A percentile compares a stretch with the other conserved stretches of the same genome.
phyloP scores from a whole-genome alignment of 352 stramenopile genomes.

The Pythium apleroticum region DNA sequence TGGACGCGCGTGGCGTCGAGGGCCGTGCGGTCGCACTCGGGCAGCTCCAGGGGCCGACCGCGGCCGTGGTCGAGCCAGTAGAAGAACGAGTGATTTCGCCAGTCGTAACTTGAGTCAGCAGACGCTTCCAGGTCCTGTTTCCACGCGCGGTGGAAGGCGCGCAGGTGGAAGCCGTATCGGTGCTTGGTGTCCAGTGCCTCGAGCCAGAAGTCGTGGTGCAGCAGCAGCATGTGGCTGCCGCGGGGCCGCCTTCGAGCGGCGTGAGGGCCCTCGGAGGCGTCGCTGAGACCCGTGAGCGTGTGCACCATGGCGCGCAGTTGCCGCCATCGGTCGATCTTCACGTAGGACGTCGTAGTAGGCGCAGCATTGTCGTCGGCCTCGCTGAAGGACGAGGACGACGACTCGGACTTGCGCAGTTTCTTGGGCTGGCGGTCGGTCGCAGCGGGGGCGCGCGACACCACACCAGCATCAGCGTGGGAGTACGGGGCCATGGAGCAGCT shows the following conservation, averaged over 20 bases:
- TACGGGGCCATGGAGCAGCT: background rate
- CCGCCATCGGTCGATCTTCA: slow-evolving; percentile 24
- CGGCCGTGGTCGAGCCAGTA: slow-evolving; percentile 66
- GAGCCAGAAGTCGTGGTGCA: slow-evolving; percentile 78
- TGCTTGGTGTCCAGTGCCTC: slow-evolving; percentile 71
- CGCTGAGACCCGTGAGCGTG: slow-evolving; percentile 14
- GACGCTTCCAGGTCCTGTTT: slow-evolving; percentile 38
- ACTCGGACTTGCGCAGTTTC: background rate
- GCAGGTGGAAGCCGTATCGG: slow-evolving; percentile 70
- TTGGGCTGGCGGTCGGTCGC: background rate
- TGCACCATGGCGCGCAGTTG: slow-evolving; percentile 22
- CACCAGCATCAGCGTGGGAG: background rate
- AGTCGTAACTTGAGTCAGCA: background rate
- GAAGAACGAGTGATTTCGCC: slow-evolving; percentile 53
- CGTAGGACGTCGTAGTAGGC: background rate
- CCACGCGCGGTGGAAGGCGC: slow-evolving; percentile 65
- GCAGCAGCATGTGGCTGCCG: slow-evolving; percentile 26
- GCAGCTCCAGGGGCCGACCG: slow-evolving; percentile 44
- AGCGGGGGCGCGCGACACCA: background rate
- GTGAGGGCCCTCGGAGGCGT: background rate
- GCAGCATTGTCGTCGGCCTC: background rate
- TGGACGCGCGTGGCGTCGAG: slow-evolving; percentile 47
- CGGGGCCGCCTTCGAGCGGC: background rate
- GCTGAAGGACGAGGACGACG: slow-evolving; percentile 9
- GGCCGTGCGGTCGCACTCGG: slow-evolving; percentile 49